Evolutionary conservation across 2,329 filamentous ascomycete species (phyloP).

Genomic region (Xylariaceae sp.): DNA sequence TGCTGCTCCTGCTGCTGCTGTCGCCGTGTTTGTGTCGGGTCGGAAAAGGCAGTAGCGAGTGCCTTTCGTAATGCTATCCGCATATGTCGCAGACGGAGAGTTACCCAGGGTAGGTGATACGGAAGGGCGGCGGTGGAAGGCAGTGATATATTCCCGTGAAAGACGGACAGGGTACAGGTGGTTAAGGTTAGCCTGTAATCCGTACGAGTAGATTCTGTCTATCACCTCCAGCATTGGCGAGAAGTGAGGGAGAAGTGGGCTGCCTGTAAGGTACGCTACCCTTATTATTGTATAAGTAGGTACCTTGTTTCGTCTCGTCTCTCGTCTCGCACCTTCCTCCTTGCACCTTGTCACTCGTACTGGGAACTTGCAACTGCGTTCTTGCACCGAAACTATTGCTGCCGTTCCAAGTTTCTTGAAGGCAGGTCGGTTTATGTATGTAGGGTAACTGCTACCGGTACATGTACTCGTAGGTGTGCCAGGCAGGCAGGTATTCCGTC

Average conservation of each 20-base stretch:
- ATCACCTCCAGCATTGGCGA: background rate
- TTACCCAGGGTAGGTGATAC: background rate
- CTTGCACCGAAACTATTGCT: background rate
- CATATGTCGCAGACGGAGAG: conserved; percentile 3
- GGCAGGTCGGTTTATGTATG: background rate
- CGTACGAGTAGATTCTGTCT: background rate
- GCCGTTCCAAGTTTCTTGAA: background rate
- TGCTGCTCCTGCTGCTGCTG: background rate
- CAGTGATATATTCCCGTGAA: conserved; percentile 12
- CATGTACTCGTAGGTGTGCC: background rate
- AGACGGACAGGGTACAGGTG: conserved; percentile 1
- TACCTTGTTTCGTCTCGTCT: background rate
- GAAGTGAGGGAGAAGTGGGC: conserved; percentile 10
- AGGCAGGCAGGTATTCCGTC: background rate
- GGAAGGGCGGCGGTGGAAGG: conserved; percentile 6
- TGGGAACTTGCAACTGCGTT: background rate
- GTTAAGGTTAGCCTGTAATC: background rate
- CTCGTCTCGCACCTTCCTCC: background rate
- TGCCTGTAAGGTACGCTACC: conserved; percentile 14
- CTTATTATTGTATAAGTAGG: background rate
- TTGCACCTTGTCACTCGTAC: background rate
- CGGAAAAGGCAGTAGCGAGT: background rate
- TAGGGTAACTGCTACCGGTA: background rate
- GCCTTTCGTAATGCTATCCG: conserved; percentile 5
- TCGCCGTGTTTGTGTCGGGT: background rate